Percentiles rank a stretch among this genome's conserved stretches.
These are phyloP conservation scores for Pseudocercospora macadamiae DNA, from an alignment of 2,329 filamentous ascomycete species.

Conservation along the genomic window DNA sequence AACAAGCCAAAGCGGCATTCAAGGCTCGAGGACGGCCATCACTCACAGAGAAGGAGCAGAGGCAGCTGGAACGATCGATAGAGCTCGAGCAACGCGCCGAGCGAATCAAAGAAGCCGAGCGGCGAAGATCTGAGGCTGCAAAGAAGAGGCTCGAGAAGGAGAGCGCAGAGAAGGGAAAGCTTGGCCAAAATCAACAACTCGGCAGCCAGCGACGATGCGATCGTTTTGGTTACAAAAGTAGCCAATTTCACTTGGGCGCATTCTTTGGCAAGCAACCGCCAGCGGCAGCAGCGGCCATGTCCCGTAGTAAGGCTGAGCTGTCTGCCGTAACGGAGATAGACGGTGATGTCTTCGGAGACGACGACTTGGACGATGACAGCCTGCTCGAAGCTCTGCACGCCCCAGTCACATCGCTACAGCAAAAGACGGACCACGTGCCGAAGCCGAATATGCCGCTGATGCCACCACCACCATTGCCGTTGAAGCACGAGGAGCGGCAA, in stretches of 20 bases:
- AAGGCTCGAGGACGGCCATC: constrained; percentile 37
- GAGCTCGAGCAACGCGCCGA: constrained; percentile 41
- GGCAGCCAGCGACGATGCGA: constrained; percentile 39
- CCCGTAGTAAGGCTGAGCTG: not conserved
- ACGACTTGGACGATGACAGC: constrained; percentile 38
- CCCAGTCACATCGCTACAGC: not conserved
- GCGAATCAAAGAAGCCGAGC: constrained; percentile 38
- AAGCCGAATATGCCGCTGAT: constrained; percentile 5
- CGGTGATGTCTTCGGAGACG: constrained; percentile 29
- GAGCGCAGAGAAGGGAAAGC: constrained; percentile 20
- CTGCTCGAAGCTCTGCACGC: constrained; percentile 32
- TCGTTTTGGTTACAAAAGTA: constrained; percentile 40
- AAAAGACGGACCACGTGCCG: not conserved
- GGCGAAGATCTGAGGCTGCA: constrained; percentile 33
- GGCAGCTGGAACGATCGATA: constrained; percentile 38
- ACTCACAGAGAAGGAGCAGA: constrained; percentile 37
- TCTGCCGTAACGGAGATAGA: constrained; percentile 1
- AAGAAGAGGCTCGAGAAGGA: constrained; percentile 34
- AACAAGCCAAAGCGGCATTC: constrained; percentile 43
- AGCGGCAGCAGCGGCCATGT: not conserved
- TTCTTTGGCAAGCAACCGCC: constrained; percentile 34
- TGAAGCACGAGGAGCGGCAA: not conserved
- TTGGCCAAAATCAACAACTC: constrained; percentile 26
- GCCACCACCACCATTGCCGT: constrained; percentile 13
- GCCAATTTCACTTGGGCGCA: constrained; percentile 40